A percentile compares a stretch with the other conserved stretches of the same genome.
phyloP scores from a whole-genome alignment of 768 basidiomycete species.

The Tricholoma flavovirens region DNA sequence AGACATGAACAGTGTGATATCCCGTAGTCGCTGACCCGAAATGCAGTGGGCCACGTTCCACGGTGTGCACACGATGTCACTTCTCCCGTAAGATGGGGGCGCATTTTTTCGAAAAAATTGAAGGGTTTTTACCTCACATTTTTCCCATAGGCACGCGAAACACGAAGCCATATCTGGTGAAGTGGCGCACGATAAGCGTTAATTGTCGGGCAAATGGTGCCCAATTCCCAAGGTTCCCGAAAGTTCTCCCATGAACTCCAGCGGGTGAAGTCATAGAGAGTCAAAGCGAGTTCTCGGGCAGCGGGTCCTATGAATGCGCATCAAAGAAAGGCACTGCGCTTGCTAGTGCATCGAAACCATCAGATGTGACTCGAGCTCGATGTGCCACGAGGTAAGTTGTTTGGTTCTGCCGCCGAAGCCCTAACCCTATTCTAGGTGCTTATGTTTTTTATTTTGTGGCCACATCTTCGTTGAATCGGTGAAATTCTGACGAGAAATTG shows the following conservation, averaged over 20 bases:
- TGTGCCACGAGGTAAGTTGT: conserved; percentile 28
- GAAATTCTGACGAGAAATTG: conserved; percentile 10
- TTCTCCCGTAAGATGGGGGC: neutral
- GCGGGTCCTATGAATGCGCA: conserved; percentile 15
- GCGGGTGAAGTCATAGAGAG: neutral
- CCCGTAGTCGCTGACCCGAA: neutral
- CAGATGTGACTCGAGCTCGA: conserved; percentile 10
- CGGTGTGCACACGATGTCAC: neutral
- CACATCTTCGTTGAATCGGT: neutral
- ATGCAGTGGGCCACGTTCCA: neutral
- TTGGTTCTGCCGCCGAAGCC: conserved; percentile 10
- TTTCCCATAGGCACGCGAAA: neutral
- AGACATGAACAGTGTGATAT: no score
- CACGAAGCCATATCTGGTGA: neutral
- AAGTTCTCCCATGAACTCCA: neutral
- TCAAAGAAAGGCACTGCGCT: conserved; percentile 8
- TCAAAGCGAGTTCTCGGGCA: neutral
- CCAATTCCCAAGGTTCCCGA: neutral
- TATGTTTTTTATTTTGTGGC: conserved; percentile 3
- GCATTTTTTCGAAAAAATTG: neutral
- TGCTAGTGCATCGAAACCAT: neutral
- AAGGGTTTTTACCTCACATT: neutral
- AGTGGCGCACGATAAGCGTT: neutral
- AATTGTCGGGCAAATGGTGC: neutral
- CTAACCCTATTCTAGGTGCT: conserved; percentile 19